phyloP scores from a whole-genome alignment of 1,284 basidiomycete species.

The Ceratobasidium theobromae region DNA sequence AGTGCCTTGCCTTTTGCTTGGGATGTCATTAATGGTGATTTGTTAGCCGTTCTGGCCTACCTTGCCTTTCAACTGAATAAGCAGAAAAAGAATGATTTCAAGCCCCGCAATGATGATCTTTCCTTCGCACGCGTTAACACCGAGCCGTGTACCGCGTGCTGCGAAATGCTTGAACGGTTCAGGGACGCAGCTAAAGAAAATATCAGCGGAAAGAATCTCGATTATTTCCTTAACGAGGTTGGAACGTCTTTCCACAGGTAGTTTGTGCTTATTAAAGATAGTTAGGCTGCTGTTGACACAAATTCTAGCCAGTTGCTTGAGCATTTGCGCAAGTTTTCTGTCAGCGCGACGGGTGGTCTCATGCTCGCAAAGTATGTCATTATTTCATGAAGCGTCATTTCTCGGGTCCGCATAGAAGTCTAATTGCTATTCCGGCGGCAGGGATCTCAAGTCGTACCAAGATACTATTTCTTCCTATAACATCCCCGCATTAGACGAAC shows the following conservation, averaged over 20 bases:
- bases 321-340: slow-evolving; percentile 93
- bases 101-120: slow-evolving; percentile 92
- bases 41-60: slow-evolving; percentile 66
- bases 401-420: slow-evolving; percentile 8
- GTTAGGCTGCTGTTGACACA: background rate
- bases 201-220: slow-evolving; percentile 88
- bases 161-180: slow-evolving; percentile 81
- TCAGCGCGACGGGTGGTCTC: slow-evolving; percentile 93
- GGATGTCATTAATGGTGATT: background rate
- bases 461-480: slow-evolving; percentile 82
- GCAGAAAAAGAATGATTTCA: slow-evolving; percentile 97
- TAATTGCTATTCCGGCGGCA: slow-evolving; percentile 42
- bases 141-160: slow-evolving; percentile 89
- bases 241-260: slow-evolving; percentile 93
- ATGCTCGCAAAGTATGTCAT: slow-evolving; percentile 91
- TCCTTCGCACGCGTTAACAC: slow-evolving; percentile 95
- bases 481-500: slow-evolving; percentile 83
- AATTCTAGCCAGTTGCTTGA: slow-evolving; percentile 78
- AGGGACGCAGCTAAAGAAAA: slow-evolving; percentile 71
- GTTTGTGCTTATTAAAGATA: slow-evolving; percentile 37
- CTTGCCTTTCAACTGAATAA: slow-evolving; percentile 75
- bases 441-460: slow-evolving; percentile 96
- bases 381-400: no score
- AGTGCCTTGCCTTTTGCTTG: slow-evolving; percentile 39
- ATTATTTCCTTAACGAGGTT: slow-evolving; percentile 89